phyloP scores from a whole-genome alignment of 441 rosid genomes.

The Euphorbia schlechtendalii region DNA sequence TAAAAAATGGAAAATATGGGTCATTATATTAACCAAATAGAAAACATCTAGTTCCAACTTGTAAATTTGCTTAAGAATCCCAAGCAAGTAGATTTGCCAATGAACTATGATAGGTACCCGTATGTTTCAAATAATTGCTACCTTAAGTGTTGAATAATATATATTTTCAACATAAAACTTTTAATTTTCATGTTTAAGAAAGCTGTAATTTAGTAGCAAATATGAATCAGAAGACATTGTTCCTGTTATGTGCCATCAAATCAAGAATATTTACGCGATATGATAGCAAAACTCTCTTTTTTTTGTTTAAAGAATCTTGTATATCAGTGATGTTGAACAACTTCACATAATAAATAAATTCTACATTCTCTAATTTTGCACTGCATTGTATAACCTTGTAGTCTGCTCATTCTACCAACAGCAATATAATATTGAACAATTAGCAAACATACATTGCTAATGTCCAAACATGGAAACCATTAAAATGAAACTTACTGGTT shows the following conservation, averaged over 20 bases:
- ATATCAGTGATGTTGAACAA: no score
- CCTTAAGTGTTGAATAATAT: not conserved
- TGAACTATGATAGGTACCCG: not conserved
- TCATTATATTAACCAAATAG: no score
- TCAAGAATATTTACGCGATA: not conserved
- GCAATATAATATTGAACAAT: not conserved
- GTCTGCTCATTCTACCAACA: not conserved
- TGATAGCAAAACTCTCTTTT: not conserved
- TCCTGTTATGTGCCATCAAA: not conserved
- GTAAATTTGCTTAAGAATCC: not conserved
- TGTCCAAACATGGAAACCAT: not conserved
- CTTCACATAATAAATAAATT: no score
- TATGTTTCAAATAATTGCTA: not conserved
- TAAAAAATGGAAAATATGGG: not conserved
- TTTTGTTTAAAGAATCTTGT: no score
- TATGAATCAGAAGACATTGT: not conserved
- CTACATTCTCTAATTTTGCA: no score
- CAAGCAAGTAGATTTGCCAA: no score
- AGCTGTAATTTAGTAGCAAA: no score
- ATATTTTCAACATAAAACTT: not conserved
- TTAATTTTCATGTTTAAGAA: not conserved
- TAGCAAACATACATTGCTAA: not conserved
- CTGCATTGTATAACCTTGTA: not conserved
- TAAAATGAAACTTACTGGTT: conserved; percentile 60
- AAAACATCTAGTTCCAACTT: no score